Base-by-base conservation (phyloP, 2,329 filamentous ascomycete species). In the Colletotrichum tanaceti region DNA sequence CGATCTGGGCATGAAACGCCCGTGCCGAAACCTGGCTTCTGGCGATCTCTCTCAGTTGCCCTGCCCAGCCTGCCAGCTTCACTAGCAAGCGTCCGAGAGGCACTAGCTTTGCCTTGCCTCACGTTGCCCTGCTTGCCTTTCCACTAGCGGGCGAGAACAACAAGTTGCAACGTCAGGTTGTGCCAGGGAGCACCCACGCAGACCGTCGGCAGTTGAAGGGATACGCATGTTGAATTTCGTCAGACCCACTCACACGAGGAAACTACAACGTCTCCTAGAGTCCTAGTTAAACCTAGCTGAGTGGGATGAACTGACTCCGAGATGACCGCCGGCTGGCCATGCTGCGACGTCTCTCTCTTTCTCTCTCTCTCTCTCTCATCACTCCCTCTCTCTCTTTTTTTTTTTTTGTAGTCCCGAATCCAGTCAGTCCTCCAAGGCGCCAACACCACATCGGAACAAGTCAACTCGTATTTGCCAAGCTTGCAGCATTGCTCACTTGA, bases 251-350 rank as follows among this genome's bases (percentile, higher is more conserved):
- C 66, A 69, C 62, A 69, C 62, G 62, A 66, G 66, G 63, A 66
- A 60, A 65, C 66, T 58, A 53, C n/a, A n/a, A n/a, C 66, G 50
- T 65, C 62, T 61, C 44, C 38, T n/a, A n/a, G n/a, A n/a, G n/a
- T n/a, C n/a, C n/a, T 66, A 57, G 66, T 63, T 60, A 66, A 69
- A 69, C 49, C 65, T 57, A 65, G 62, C 66, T 60, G 63, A 59
- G 66, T 65, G 55, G 66, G 66, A 69, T 69, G 66, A 69, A 69
- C 66, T 61, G 57, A 69, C 63, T 69, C 62, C 66, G 63, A 69
- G 49, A 57, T 69, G 63, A 52, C 63, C 62, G 57, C 50, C 39
- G 52, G 28, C 53, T 38, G 46, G 61, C 50, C 32, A 52, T 65
- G 65, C 14, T 50, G 59, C 54, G 41, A 47, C 38, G 43, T 32